Evolutionary conservation across 306 rosid genomes (phyloP).

Genomic region (Dalbergia cultrata): DNA sequence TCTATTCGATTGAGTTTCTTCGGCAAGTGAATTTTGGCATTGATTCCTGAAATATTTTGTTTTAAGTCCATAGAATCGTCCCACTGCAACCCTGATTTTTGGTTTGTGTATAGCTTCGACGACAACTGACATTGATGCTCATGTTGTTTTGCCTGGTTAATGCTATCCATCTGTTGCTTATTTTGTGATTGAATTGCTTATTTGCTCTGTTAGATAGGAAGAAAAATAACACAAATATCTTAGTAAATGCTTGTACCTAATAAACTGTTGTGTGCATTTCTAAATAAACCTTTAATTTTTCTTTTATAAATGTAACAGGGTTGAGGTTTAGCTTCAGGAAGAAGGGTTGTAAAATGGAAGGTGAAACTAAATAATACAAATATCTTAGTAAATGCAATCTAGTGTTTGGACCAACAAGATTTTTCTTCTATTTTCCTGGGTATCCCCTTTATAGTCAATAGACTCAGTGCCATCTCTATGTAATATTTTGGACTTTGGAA

Average conservation of each 20-base stretch:
- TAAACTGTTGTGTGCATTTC: slow-evolving; percentile 9
- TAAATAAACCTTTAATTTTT: not conserved
- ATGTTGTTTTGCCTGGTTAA: not conserved
- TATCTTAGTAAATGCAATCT: slow-evolving; percentile 5
- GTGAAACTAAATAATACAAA: not conserved
- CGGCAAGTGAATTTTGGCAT: not conserved
- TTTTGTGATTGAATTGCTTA: slow-evolving; percentile 1
- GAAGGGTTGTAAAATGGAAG: slow-evolving; percentile 27
- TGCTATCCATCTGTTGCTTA: not conserved
- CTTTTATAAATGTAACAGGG: not conserved
- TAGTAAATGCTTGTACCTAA: slow-evolving; percentile 11
- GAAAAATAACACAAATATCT: not conserved
- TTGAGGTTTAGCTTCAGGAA: slow-evolving; percentile 14
- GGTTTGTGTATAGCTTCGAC: slow-evolving; percentile 20
- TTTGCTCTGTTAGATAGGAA: slow-evolving; percentile 5
- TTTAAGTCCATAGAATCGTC: slow-evolving; percentile 25
- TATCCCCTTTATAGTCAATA: slow-evolving; percentile 17
- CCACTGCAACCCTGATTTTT: slow-evolving; percentile 21
- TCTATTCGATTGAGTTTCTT: slow-evolving; percentile 23
- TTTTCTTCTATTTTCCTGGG: slow-evolving; percentile 2
- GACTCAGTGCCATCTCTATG: slow-evolving; percentile 6
- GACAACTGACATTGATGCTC: slow-evolving; percentile 20
- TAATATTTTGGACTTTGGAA: slow-evolving; percentile 12
- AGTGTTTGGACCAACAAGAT: slow-evolving; percentile 3
- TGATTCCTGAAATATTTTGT: slow-evolving; percentile 1